Percentiles rank a stretch among this genome's conserved stretches.
phyloP scores from a whole-genome alignment of 306 rosid species.

The Rubus idaeus region DNA sequence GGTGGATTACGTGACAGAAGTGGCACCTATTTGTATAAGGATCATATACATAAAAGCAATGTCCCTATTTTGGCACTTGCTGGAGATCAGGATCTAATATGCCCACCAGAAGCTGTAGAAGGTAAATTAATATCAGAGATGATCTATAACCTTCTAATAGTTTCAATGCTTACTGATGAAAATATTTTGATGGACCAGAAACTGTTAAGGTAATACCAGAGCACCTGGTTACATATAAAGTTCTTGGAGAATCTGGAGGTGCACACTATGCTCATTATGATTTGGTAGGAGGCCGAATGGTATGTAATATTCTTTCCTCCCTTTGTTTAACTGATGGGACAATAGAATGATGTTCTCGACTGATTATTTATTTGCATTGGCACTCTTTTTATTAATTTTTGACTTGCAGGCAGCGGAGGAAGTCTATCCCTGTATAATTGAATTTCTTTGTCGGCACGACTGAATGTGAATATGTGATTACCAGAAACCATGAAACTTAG shows the following conservation, averaged over 20 bases:
- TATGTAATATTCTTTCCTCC: slow-evolving; percentile 29
- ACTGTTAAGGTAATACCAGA: slow-evolving; percentile 75
- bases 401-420: slow-evolving; percentile 77
- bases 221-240: slow-evolving; percentile 72
- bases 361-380: slow-evolving; percentile 18
- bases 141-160: slow-evolving; percentile 11
- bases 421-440: slow-evolving; percentile 74
- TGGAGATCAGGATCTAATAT: slow-evolving; percentile 89
- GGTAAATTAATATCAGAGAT: slow-evolving; percentile 47
- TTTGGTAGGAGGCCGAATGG: slow-evolving; percentile 97
- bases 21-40: slow-evolving; percentile 69
- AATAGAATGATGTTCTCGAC: neutral
- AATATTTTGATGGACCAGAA: slow-evolving; percentile 44
- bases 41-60: slow-evolving; percentile 64
- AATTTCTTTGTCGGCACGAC: slow-evolving; percentile 70
- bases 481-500: neutral
- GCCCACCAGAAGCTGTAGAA: slow-evolving; percentile 98
- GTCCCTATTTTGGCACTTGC: slow-evolving; percentile 87
- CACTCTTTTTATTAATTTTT: slow-evolving; percentile 16
- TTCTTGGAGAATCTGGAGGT: slow-evolving; percentile 75
- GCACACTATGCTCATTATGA: slow-evolving; percentile 99
- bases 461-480: slow-evolving; percentile 49
- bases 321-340: slow-evolving; percentile 4
- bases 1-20: slow-evolving; percentile 73
- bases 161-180: slow-evolving; percentile 17